These are phyloP conservation scores for Aureobasidium pullulans DNA, from an alignment of 2,329 filamentous ascomycete genomes.

Conservation along the genomic window DNA sequence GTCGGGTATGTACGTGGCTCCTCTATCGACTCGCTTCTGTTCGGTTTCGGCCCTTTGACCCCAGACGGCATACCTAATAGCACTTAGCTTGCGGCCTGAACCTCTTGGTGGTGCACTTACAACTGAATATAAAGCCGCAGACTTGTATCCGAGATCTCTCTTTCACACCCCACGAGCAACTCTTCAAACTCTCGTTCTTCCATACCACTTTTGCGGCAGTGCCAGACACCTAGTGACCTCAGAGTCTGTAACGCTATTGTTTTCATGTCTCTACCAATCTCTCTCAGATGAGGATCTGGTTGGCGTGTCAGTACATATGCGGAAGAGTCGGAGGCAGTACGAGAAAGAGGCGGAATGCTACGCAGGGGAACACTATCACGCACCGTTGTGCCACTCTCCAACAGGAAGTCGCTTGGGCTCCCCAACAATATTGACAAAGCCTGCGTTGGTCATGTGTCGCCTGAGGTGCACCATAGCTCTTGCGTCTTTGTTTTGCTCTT, in stretches of 20 bases:
- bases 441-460: slow-evolving; percentile 11
- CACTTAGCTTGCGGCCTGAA: neutral
- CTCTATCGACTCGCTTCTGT: neutral
- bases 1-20: neutral
- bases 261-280: slow-evolving; percentile 9
- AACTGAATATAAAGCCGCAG: slow-evolving; percentile 15
- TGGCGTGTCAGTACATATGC: neutral
- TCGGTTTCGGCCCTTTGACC: slow-evolving; percentile 1
- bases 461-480: slow-evolving; percentile 11
- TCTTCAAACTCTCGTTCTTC: slow-evolving; percentile 6
- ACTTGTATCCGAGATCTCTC: slow-evolving; percentile 10
- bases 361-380: neutral
- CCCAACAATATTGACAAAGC: slow-evolving; percentile 3
- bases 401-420: slow-evolving; percentile 5
- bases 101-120: neutral
- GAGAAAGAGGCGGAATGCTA: neutral
- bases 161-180: slow-evolving; percentile 9
- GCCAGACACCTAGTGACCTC: slow-evolving; percentile 15
- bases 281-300: neutral
- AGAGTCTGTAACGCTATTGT: slow-evolving; percentile 7
- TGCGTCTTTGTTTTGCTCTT: slow-evolving; percentile 13
- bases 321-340: neutral
- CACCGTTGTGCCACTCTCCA: slow-evolving; percentile 15
- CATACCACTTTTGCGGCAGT: slow-evolving; percentile 14
- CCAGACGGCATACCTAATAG: slow-evolving; percentile 10